Conservation (phyloP, 2,329 filamentous ascomycete species). For the Diatrype stigma region DNA sequence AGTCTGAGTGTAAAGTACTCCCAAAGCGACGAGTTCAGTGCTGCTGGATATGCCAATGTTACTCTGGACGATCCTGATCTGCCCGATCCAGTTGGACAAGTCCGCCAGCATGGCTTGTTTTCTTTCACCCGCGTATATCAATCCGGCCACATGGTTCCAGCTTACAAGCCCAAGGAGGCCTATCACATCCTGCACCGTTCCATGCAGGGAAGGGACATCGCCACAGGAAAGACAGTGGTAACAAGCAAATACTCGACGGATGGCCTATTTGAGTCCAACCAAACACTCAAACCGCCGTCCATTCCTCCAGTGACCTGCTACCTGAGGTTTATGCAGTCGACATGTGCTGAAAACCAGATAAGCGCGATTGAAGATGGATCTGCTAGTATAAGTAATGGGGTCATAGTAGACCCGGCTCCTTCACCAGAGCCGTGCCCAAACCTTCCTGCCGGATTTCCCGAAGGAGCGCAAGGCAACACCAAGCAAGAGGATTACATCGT, state of each 20-base stretch:
- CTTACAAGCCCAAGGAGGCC: constrained; percentile 48
- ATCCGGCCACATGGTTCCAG: constrained; percentile 43
- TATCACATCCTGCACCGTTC: constrained; percentile 47
- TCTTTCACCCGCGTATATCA: constrained; percentile 44
- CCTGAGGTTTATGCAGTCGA: constrained; percentile 3
- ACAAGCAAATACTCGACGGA: constrained; percentile 28
- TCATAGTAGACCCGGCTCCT: neutral
- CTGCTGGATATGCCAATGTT: constrained; percentile 45
- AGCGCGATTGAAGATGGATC: neutral
- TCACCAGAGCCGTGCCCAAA: constrained; percentile 1
- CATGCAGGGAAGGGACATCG: constrained; percentile 44
- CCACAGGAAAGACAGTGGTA: constrained; percentile 45
- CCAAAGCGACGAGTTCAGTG: constrained; percentile 36
- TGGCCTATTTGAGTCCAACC: constrained; percentile 6
- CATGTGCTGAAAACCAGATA: constrained; percentile 6
- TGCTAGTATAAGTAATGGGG: constrained; percentile 1
- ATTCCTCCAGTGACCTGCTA: constrained; percentile 4
- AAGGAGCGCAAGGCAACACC: constrained; percentile 1
- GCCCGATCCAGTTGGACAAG: constrained; percentile 39
- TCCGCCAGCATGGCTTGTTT: constrained; percentile 44
- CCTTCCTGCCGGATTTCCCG: neutral
- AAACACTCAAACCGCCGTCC: neutral
- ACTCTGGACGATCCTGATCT: constrained; percentile 26
- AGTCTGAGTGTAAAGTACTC: constrained; percentile 41
- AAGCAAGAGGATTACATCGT: constrained; percentile 2